phyloP scores from a whole-genome alignment of 805 yeast genomes.

The Metschnikowia noctiluminum region DNA sequence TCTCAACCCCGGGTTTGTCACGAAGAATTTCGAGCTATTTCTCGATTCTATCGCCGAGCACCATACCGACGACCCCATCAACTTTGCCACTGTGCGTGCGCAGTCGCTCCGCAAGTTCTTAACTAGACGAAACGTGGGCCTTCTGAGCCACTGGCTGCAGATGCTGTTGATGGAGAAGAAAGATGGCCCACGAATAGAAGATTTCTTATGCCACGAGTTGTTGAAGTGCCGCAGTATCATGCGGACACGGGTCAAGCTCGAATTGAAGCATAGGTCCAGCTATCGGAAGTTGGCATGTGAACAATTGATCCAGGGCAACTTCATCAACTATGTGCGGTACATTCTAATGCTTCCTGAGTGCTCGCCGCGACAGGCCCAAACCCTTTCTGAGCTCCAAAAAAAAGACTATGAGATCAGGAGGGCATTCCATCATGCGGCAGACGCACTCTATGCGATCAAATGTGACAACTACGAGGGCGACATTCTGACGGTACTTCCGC shows the following conservation, averaged over 20 bases:
- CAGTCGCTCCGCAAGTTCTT: constrained; percentile 31
- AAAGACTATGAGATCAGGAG: constrained; percentile 29
- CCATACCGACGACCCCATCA: constrained; percentile 36
- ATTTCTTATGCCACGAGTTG: constrained; percentile 29
- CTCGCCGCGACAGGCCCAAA: constrained; percentile 9
- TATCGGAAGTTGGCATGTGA: constrained; percentile 19
- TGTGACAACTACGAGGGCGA: constrained; percentile 28
- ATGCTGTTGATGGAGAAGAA: constrained; percentile 2
- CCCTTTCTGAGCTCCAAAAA: constrained; percentile 20
- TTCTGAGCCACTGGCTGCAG: constrained; percentile 1
- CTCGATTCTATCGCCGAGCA: constrained; percentile 29
- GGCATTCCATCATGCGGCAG: constrained; percentile 25
- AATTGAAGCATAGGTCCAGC: constrained; percentile 1
- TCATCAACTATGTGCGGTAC: constrained; percentile 35
- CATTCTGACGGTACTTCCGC: constrained; percentile 15
- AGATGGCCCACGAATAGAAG: constrained; percentile 21
- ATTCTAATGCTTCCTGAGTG: constrained; percentile 29
- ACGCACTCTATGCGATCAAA: constrained; percentile 24
- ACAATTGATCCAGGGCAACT: constrained; percentile 38
- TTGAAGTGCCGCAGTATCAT: constrained; percentile 26
- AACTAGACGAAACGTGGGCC: constrained; percentile 6
- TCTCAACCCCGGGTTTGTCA: constrained; percentile 27
- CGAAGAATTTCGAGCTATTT: constrained; percentile 30
- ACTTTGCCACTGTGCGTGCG: constrained; percentile 33
- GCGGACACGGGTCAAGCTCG: constrained; percentile 1